These are phyloP conservation scores for Odonthalia washingtoniensis DNA, from an alignment of 31 red algal genomes.

Conservation along the genomic window DNA sequence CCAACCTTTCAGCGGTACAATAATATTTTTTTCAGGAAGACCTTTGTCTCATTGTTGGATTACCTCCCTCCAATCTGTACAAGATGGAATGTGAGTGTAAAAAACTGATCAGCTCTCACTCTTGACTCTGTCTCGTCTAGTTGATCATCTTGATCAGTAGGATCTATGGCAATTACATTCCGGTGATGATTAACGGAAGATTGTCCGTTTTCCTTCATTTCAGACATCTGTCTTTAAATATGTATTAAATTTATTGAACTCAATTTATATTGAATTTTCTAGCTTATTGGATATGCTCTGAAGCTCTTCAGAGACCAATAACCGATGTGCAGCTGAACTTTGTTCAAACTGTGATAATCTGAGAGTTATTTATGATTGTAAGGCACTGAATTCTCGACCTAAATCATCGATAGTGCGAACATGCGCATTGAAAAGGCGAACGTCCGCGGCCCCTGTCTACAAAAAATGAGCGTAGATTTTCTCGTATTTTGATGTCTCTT, in stretches of 20 bases:
- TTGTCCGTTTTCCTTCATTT: too few species aligned
- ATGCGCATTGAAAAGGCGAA: not conserved
- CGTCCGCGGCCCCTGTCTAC: not conserved
- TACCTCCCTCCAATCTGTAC: not conserved
- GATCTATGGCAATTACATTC: too few species aligned
- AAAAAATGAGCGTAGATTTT: slow-evolving; percentile 11
- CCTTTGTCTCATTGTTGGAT: not conserved
- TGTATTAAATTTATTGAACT: too few species aligned
- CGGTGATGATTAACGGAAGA: too few species aligned
- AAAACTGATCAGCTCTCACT: not conserved
- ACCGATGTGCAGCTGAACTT: not conserved
- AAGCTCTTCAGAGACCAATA: not conserved
- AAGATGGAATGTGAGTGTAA: not conserved
- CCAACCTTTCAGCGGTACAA: not conserved
- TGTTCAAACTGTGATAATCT: too few species aligned
- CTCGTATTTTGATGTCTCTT: slow-evolving; percentile 31
- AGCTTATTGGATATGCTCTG: not conserved
- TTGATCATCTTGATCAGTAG: too few species aligned
- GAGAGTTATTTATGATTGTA: not conserved
- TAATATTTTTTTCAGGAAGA: not conserved
- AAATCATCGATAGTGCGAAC: not conserved
- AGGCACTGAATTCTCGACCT: not conserved
- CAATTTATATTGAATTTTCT: too few species aligned
- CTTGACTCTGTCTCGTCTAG: too few species aligned
- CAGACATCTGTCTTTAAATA: too few species aligned